Conservation (phyloP, 1,139 yeast species). For the Tardiomyces digboiensis region DNA sequence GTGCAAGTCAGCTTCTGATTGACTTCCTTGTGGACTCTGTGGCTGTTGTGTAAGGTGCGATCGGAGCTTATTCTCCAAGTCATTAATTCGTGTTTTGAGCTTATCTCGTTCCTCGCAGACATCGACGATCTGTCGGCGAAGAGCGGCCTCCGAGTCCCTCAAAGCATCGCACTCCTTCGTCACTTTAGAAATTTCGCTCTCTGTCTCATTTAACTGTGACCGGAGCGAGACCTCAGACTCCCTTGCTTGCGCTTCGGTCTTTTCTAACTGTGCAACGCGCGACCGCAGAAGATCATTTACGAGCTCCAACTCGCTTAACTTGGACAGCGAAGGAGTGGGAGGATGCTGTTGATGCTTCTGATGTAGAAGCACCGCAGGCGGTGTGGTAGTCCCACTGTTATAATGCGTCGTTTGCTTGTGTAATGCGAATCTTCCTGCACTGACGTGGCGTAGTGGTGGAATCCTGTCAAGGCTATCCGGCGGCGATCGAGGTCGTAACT, state of each 20-base stretch:
- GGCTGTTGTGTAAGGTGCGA: too few species aligned
- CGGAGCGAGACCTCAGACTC: not conserved
- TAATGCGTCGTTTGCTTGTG: not conserved
- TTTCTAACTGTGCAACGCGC: conserved; percentile 74
- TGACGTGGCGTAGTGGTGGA: conserved; percentile 18
- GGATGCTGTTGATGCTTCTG: too few species aligned
- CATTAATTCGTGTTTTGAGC: not conserved
- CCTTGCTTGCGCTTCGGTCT: not conserved
- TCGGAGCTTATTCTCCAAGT: too few species aligned
- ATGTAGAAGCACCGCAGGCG: too few species aligned
- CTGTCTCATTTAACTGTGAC: not conserved
- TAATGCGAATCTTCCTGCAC: conserved; percentile 2
- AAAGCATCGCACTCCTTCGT: too few species aligned
- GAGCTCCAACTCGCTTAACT: conserved; percentile 54
- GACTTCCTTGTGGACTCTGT: too few species aligned
- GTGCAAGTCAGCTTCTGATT: too few species aligned
- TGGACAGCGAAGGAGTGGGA: not conserved
- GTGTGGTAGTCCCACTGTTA: not conserved
- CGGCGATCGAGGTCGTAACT: conserved; percentile 23
- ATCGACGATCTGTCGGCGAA: not conserved
- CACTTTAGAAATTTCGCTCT: too few species aligned
- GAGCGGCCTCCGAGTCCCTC: not conserved
- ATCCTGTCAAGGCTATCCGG: conserved; percentile 21
- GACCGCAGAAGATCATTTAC: conserved; percentile 82
- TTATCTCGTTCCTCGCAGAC: not conserved